Percentiles rank a stretch among this genome's conserved stretches.
These are phyloP conservation scores for Pouteria campechiana DNA, from an alignment of 179 eudicot species.

Conservation along the genomic window DNA sequence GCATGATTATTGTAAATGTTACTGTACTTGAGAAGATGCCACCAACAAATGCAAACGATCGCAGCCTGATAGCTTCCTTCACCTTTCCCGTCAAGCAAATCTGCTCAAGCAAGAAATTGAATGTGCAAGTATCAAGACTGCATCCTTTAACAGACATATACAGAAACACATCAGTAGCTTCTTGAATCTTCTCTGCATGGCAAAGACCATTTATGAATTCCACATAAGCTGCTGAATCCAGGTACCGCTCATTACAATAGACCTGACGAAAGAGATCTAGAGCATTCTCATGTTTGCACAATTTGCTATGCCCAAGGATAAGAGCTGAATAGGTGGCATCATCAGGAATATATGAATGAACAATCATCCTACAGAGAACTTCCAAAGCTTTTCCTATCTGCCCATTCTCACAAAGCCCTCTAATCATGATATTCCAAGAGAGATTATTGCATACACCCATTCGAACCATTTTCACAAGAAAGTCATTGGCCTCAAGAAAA, in stretches of 20 bases:
- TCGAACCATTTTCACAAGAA: constrained; percentile 33
- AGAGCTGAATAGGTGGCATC: constrained; percentile 52
- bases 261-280: constrained; percentile 27
- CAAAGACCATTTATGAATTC: constrained; percentile 27
- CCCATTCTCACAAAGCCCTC: constrained; percentile 28
- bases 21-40: constrained; percentile 17
- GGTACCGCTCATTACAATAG: constrained; percentile 13
- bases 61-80: constrained; percentile 21
- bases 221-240: constrained; percentile 27
- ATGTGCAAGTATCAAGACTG: constrained; percentile 16
- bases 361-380: constrained; percentile 49
- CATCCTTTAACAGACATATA: constrained; percentile 22
- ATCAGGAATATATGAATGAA: constrained; percentile 32
- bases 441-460: constrained; percentile 18
- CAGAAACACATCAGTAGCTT: constrained; percentile 24
- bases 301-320: constrained; percentile 40
- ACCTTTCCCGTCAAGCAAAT: constrained; percentile 27
- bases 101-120: constrained; percentile 22
- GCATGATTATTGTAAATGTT: constrained; percentile 29
- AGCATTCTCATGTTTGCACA: constrained; percentile 22
- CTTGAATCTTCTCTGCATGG: constrained; percentile 13
- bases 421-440: constrained; percentile 56
- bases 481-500: constrained; percentile 15
- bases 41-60: constrained; percentile 16
- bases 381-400: constrained; percentile 21